phyloP scores from a whole-genome alignment of 495 filamentous ascomycete species.

The Trichocladium antarcticum region DNA sequence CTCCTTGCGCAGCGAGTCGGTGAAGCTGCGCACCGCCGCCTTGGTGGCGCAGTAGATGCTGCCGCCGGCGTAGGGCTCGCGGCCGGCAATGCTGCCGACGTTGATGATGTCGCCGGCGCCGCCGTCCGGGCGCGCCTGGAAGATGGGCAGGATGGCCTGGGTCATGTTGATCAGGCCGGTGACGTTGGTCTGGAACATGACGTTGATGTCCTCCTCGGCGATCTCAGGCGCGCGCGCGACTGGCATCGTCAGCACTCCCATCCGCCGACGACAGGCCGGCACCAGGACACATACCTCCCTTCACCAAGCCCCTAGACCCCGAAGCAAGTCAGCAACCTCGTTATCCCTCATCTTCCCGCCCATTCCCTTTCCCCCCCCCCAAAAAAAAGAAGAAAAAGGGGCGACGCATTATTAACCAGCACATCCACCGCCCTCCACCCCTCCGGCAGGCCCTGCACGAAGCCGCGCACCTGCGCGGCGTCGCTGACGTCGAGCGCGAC shows the following conservation, averaged over 20 bases:
- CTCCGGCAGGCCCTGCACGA: constrained; percentile 61
- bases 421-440: constrained; percentile 84
- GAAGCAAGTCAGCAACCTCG: not conserved
- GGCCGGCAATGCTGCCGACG: constrained; percentile 87
- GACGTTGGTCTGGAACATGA: constrained; percentile 90
- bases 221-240: constrained; percentile 81
- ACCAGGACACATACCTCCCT: constrained; percentile 15
- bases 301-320: constrained; percentile 22
- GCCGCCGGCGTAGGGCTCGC: constrained; percentile 81
- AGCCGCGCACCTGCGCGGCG: constrained; percentile 59
- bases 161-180: constrained; percentile 95
- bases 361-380: too few relatives aligned
- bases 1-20: constrained; percentile 80
- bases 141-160: constrained; percentile 76
- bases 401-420: constrained; percentile 95
- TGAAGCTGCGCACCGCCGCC: constrained; percentile 82
- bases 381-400: not conserved
- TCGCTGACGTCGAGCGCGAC: constrained; percentile 82
- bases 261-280: too few relatives aligned
- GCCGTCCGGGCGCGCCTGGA: constrained; percentile 66
- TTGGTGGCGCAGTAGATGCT: constrained; percentile 96
- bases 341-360: not conserved
- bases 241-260: not conserved
- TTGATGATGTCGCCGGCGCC: constrained; percentile 92
- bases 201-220: constrained; percentile 64